phyloP scores from a whole-genome alignment of 1,139 yeast species.

The Kodamaea ohmeri region DNA sequence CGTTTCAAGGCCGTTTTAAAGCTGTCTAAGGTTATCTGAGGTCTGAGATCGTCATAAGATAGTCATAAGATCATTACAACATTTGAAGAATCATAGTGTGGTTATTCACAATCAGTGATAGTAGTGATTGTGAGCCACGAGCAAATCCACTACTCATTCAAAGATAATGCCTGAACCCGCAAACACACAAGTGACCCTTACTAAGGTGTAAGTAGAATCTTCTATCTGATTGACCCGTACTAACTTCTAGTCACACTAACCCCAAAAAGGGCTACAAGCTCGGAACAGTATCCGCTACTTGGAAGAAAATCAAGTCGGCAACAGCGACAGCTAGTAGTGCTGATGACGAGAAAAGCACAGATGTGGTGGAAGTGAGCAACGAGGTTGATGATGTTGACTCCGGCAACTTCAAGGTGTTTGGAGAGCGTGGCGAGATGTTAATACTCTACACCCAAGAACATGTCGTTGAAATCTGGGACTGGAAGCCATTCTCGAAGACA shows the following conservation, averaged over 20 bases:
- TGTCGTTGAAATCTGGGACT: constrained; percentile 51
- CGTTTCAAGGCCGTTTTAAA: too few relatives aligned
- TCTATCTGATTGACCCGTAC: constrained; percentile 6
- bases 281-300: constrained; percentile 44
- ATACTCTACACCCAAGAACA: constrained; percentile 28
- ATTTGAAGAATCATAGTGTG: too few relatives aligned
- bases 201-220: constrained; percentile 16
- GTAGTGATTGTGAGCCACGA: too few relatives aligned
- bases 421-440: constrained; percentile 47
- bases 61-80: too few relatives aligned
- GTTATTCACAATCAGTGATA: too few relatives aligned
- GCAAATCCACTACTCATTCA: too few relatives aligned
- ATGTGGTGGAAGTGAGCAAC: neutral
- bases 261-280: constrained; percentile 35
- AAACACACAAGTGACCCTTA: constrained; percentile 14
- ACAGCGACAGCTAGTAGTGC: constrained; percentile 3
- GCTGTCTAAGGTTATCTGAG: too few relatives aligned
- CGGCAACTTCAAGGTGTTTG: constrained; percentile 29
- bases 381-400: neutral
- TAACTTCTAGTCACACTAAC: constrained; percentile 16
- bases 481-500: constrained; percentile 32
- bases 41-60: too few relatives aligned
- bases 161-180: constrained; percentile 14
- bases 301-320: constrained; percentile 44
- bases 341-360: neutral